Base-by-base conservation (phyloP, 192 early-diverging fungal genomes). In the Chytriomyces hyalinus region DNA sequence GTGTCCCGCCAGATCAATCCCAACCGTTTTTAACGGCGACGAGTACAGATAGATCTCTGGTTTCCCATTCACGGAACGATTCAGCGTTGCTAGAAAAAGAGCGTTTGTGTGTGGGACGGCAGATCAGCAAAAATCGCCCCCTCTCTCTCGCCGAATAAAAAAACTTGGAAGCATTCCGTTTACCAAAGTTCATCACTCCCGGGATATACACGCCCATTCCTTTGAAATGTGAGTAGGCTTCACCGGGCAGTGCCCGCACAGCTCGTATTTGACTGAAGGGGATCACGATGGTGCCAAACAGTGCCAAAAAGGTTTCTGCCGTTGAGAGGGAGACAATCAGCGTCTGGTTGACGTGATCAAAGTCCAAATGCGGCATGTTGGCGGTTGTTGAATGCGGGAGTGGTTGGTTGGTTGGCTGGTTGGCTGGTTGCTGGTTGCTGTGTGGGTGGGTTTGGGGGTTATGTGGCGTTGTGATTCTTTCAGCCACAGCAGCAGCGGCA, bases 31-130 rank as follows among this genome's bases (percentile, higher is more conserved):
- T 10, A 73, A 44, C 24, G 71, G 71, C 13, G 71, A 73, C 1
- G 71, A 73, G 46, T 73, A 73, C 24, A 73, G 71, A 45, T 73
- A 73, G 15, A 73, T 60, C 49, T 73, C 71, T 11, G 71, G 71
- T 45, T 73, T 73, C 36, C 60, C 71, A 44, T 48, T 63, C 57
- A 48, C 15, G 3, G 71, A 62, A 8, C 71, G 20, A 43, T 73
- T 8, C 60, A 73, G 36, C 22, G 71, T 73, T n/a, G 71, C 71
- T 73, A 47, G 60, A 20, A 8, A 62, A 8, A 62, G 2, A 5
- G 20, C 20, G 53, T 57, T 57, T n/a, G 20, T 20, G 24, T 26
- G 24, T 26, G 24, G 24, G 24, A 26, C 24, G 24, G 11, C 53
- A 57, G 15, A 5, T 57, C 20, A 57, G 36, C 36, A 36, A 36